A percentile compares a stretch with the other conserved stretches of the same genome.
phyloP scores from a whole-genome alignment of 345 rosid genomes.

The Kandelia obovata region DNA sequence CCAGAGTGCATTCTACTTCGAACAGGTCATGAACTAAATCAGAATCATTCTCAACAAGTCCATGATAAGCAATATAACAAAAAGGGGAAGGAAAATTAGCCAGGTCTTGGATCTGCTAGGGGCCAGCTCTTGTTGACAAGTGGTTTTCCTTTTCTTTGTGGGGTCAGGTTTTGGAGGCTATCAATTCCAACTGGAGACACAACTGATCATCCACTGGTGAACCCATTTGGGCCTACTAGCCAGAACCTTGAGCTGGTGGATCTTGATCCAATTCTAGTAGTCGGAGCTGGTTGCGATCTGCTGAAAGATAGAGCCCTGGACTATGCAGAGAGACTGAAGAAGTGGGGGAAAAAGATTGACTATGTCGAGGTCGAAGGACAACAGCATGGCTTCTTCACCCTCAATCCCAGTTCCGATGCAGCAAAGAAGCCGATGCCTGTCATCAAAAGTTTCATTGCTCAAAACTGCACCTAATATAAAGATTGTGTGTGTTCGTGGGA shows the following conservation, averaged over 20 bases:
- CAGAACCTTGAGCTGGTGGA: conserved; percentile 22
- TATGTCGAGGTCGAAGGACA: conserved; percentile 49
- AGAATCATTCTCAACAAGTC: too few species aligned
- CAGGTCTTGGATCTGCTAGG: too few species aligned
- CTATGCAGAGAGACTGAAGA: conserved; percentile 38
- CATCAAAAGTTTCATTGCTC: conserved; percentile 38
- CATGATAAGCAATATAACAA: too few species aligned
- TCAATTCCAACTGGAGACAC: conserved; percentile 51
- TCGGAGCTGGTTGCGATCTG: conserved; percentile 50
- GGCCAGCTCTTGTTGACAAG: background rate
- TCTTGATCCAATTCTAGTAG: conserved; percentile 49
- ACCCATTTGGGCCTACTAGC: conserved; percentile 56
- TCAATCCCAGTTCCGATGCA: conserved; percentile 41
- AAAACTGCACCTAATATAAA: conserved; percentile 15
- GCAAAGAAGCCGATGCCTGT: conserved; percentile 38
- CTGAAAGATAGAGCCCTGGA: conserved; percentile 46
- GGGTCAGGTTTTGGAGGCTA: conserved; percentile 53
- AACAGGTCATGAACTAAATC: too few species aligned
- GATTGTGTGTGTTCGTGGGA: too few species aligned
- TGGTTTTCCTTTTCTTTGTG: background rate
- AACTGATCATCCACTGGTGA: conserved; percentile 50
- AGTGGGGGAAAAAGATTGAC: conserved; percentile 42
- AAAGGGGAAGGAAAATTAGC: too few species aligned
- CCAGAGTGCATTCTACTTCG: too few species aligned
- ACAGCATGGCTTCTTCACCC: conserved; percentile 62